These are phyloP conservation scores for Knufia fluminis DNA, from an alignment of 2,329 filamentous ascomycete genomes.

Conservation along the genomic window DNA sequence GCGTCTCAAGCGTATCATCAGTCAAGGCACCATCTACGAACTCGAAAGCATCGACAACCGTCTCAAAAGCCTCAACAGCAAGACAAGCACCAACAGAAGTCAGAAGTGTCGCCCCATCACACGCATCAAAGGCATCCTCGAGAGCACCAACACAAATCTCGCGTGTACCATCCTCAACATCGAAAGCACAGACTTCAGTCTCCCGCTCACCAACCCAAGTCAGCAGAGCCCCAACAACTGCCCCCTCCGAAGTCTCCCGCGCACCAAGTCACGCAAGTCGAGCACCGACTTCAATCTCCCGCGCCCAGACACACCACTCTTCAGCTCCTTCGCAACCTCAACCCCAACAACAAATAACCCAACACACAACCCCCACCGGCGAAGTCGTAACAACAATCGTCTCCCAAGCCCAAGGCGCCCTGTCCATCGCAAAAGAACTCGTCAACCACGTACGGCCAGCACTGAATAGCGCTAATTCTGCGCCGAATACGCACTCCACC, in stretches of 20 bases:
- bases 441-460: conserved; percentile 19
- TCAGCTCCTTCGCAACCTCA: neutral
- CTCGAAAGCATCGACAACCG: conserved; percentile 6
- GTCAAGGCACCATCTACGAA: neutral
- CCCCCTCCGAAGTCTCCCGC: conserved; percentile 5
- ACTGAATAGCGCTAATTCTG: conserved; percentile 9
- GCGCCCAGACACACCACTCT: neutral
- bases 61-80: neutral
- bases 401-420: conserved; percentile 31
- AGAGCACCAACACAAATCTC: neutral
- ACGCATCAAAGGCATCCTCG: conserved; percentile 12
- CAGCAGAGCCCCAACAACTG: neutral
- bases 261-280: neutral
- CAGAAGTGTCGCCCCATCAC: conserved; percentile 51
- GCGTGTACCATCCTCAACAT: conserved; percentile 1
- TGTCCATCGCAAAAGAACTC: conserved; percentile 19
- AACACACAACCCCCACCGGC: conserved; percentile 19
- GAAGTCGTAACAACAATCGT: conserved; percentile 30
- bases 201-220: conserved; percentile 1
- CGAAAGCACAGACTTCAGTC: conserved; percentile 4
- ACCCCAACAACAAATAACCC: conserved; percentile 3
- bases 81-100: conserved; percentile 74
- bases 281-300: conserved; percentile 4
- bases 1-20: conserved; percentile 5
- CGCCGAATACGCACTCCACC: conserved; percentile 17